Percentiles rank a stretch among this genome's conserved stretches.
phyloP scores from a whole-genome alignment of 208 protist species.

The Acanthamoeba healyi region DNA sequence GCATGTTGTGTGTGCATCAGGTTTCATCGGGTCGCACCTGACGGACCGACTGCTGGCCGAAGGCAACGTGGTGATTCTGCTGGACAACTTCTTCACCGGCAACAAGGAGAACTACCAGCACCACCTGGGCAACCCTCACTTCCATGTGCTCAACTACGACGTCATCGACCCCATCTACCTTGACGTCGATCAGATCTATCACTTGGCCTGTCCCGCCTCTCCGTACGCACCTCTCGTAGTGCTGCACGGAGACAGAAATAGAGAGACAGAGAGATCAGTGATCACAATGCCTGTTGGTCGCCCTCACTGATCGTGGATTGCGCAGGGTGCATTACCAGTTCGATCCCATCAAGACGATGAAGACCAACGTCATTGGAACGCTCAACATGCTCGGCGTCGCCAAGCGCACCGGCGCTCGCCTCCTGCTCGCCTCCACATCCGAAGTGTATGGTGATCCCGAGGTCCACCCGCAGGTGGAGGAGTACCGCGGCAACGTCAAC shows the following conservation, averaged over 20 bases:
- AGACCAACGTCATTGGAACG: conserved; percentile 63
- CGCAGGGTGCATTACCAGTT: conserved; percentile 60
- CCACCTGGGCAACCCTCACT: conserved; percentile 5
- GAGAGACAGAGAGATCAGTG: no score
- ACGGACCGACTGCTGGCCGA: conserved; percentile 35
- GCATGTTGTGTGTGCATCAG: no score
- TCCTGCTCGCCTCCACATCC: conserved; percentile 89
- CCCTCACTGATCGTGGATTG: no score
- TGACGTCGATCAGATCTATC: conserved; percentile 74
- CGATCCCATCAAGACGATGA: conserved; percentile 73
- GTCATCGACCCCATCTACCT: conserved; percentile 38
- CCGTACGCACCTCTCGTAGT: not conserved
- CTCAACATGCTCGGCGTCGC: conserved; percentile 74
- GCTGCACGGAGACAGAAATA: no score
- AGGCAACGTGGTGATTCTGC: conserved; percentile 14
- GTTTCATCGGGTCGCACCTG: conserved; percentile 65
- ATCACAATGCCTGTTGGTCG: not conserved
- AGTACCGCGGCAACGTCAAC: conserved; percentile 94
- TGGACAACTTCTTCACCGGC: conserved; percentile 72
- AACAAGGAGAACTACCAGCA: conserved; percentile 40
- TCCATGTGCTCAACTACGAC: conserved; percentile 25
- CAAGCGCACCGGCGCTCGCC: conserved; percentile 36
- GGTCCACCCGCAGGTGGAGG: conserved; percentile 93
- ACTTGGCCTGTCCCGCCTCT: conserved; percentile 67
- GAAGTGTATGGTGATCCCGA: conserved; percentile 96